Evolutionary conservation across 106 monocot species (phyloP).

Genomic region (Acanthochlamys bracteata): DNA sequence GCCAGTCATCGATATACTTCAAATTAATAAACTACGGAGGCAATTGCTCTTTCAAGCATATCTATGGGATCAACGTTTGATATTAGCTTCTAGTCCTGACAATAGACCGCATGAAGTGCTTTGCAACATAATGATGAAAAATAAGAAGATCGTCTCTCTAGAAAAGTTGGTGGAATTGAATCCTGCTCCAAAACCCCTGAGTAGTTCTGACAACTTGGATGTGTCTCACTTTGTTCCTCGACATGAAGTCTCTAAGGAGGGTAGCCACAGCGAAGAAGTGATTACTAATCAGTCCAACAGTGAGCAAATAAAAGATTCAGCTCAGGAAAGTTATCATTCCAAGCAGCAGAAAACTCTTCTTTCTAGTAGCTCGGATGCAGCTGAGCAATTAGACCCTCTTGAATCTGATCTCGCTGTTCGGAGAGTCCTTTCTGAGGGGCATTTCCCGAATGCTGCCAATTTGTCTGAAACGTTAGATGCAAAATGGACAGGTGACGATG

Average conservation of each 20-base stretch:
- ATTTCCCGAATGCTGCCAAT: conserved; percentile 36
- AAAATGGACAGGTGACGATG: conserved; percentile 69
- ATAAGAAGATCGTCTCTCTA: conserved; percentile 14
- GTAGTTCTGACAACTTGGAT: conserved; percentile 12
- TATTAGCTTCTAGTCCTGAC: conserved; percentile 32
- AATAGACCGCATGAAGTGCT: conserved; percentile 30
- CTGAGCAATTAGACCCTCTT: conserved; percentile 26
- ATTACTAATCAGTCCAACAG: conserved; percentile 3
- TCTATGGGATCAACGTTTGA: conserved; percentile 73
- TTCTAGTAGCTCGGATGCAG: conserved; percentile 15
- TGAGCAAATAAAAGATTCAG: conserved; percentile 12
- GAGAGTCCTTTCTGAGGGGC: conserved; percentile 58
- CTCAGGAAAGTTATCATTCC: conserved; percentile 4
- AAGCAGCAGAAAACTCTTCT: conserved; percentile 18
- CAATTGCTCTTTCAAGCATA: conserved; percentile 64
- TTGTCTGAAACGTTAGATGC: conserved; percentile 71
- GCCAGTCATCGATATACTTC: conserved; percentile 60
- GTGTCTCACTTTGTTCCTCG: conserved; percentile 9
- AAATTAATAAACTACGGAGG: conserved; percentile 68
- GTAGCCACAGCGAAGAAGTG: conserved; percentile 5
- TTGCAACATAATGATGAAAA: conserved; percentile 12
- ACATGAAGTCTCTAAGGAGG: conserved; percentile 19
- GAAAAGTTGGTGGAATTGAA: conserved; percentile 26
- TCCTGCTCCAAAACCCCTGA: conserved; percentile 18
- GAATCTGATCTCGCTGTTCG: conserved; percentile 28